phyloP scores from a whole-genome alignment of 176 grass and related monocot species.

The Panicum miliaceum region DNA sequence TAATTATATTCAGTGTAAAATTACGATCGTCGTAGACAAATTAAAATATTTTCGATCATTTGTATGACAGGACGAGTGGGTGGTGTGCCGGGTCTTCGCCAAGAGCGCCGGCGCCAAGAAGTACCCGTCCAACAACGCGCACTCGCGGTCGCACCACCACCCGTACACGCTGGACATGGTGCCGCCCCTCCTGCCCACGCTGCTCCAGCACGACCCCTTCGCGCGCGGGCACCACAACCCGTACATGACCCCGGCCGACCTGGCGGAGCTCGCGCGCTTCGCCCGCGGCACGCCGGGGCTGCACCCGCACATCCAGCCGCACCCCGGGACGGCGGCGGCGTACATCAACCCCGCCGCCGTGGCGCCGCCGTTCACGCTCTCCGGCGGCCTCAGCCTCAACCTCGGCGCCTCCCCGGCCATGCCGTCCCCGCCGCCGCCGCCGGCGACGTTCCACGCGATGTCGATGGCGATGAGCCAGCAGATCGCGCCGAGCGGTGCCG shows the following conservation, averaged over 20 bases:
- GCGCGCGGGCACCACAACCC: slow-evolving; percentile 41
- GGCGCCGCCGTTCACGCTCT: slow-evolving; percentile 47
- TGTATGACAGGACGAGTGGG: slow-evolving; percentile 72
- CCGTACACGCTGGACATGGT: slow-evolving; percentile 68
- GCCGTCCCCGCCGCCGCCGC: not conserved
- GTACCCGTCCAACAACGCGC: slow-evolving; percentile 59
- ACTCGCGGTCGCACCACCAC: slow-evolving; percentile 60
- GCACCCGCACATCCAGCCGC: slow-evolving; percentile 72
- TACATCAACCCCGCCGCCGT: slow-evolving; percentile 40
- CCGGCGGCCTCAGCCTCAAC: slow-evolving; percentile 65
- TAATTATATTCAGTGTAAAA: not conserved
- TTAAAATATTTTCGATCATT: not conserved
- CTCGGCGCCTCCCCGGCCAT: slow-evolving; percentile 38
- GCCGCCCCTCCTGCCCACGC: slow-evolving; percentile 45
- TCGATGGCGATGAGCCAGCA: slow-evolving; percentile 44
- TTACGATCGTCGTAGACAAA: not conserved
- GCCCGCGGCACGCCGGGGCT: slow-evolving; percentile 60
- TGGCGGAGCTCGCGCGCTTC: slow-evolving; percentile 66
- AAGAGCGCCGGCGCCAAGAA: slow-evolving; percentile 68
- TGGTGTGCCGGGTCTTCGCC: slow-evolving; percentile 77
- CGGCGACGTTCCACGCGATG: slow-evolving; percentile 35
- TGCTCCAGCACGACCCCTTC: slow-evolving; percentile 54
- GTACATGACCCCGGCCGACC: slow-evolving; percentile 51
- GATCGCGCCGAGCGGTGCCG: not conserved
- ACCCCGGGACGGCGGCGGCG: slow-evolving; percentile 30